Evolutionary conservation across 2,329 filamentous ascomycete genomes (phyloP).

Genomic region (Fusarium mangiferae): DNA sequence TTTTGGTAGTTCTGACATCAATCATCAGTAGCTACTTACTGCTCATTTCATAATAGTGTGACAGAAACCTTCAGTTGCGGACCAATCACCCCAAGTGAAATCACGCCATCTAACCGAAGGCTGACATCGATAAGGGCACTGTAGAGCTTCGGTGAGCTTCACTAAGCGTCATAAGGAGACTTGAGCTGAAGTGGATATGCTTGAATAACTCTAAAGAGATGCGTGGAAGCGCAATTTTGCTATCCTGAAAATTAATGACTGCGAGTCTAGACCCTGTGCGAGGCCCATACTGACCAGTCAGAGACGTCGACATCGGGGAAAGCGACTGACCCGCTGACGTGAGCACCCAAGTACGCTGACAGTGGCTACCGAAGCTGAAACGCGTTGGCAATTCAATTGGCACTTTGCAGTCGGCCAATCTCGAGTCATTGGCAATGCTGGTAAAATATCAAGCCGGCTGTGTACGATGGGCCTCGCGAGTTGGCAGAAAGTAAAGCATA

Average conservation of each 20-base stretch:
- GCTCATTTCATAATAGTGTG: not conserved
- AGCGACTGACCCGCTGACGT: not conserved
- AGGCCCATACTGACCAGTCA: not conserved
- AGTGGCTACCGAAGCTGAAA: not conserved
- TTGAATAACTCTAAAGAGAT: not conserved
- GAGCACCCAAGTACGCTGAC: not conserved
- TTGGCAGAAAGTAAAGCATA: not conserved
- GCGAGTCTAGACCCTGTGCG: too few species aligned
- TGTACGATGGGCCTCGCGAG: not conserved
- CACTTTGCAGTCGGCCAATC: not conserved
- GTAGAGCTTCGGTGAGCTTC: not conserved
- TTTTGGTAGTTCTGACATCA: not conserved
- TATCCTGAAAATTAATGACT: not conserved
- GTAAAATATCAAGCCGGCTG: not conserved
- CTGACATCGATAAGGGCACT: not conserved
- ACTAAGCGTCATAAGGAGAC: too few species aligned
- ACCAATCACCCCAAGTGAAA: not conserved
- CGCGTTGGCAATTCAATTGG: not conserved
- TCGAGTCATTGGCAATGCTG: too few species aligned
- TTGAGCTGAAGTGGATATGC: not conserved
- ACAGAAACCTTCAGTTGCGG: not conserved
- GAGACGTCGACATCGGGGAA: not conserved
- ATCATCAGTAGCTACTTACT: not conserved
- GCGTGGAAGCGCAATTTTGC: not conserved
- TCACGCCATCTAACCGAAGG: not conserved